Percentiles rank a stretch among this genome's conserved stretches.
Evolutionary conservation across 1,284 basidiomycete species (phyloP).

Genomic region (Ustilago esculenta): DNA sequence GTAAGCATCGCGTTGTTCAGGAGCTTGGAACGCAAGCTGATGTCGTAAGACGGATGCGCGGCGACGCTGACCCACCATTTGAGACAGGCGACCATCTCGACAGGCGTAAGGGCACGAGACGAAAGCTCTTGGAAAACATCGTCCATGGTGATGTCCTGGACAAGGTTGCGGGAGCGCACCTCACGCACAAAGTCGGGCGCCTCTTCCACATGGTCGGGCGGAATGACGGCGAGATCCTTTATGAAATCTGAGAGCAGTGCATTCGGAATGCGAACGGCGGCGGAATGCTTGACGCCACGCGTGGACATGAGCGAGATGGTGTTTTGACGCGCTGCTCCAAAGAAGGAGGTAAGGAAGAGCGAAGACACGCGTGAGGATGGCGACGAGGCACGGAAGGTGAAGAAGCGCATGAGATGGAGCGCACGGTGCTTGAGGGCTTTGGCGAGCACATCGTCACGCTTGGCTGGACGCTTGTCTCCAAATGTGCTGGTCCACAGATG

Average conservation of each 20-base stretch:
- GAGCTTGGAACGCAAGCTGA: slow-evolving; percentile 59
- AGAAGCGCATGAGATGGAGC: slow-evolving; percentile 78
- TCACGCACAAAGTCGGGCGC: slow-evolving; percentile 76
- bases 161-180: slow-evolving; percentile 76
- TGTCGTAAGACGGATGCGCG: slow-evolving; percentile 65
- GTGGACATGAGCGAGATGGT: slow-evolving; percentile 82
- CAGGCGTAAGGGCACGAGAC: slow-evolving; percentile 76
- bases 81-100: slow-evolving; percentile 83
- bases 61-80: slow-evolving; percentile 86
- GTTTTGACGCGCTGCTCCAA: slow-evolving; percentile 72
- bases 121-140: slow-evolving; percentile 87
- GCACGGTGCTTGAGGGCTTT: slow-evolving; percentile 70
- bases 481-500: slow-evolving; percentile 67
- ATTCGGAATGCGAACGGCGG: slow-evolving; percentile 82
- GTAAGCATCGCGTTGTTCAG: slow-evolving; percentile 55
- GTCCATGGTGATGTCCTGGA: slow-evolving; percentile 83
- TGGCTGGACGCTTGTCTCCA: slow-evolving; percentile 73
- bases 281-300: slow-evolving; percentile 77
- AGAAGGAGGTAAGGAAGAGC: slow-evolving; percentile 84
- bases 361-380: slow-evolving; percentile 85
- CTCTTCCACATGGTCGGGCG: slow-evolving; percentile 75
- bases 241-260: slow-evolving; percentile 80
- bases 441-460: slow-evolving; percentile 67
- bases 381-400: slow-evolving; percentile 74
- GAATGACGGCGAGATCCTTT: slow-evolving; percentile 80